phyloP scores from a whole-genome alignment of 768 basidiomycete genomes.

The Mycena amicta region DNA sequence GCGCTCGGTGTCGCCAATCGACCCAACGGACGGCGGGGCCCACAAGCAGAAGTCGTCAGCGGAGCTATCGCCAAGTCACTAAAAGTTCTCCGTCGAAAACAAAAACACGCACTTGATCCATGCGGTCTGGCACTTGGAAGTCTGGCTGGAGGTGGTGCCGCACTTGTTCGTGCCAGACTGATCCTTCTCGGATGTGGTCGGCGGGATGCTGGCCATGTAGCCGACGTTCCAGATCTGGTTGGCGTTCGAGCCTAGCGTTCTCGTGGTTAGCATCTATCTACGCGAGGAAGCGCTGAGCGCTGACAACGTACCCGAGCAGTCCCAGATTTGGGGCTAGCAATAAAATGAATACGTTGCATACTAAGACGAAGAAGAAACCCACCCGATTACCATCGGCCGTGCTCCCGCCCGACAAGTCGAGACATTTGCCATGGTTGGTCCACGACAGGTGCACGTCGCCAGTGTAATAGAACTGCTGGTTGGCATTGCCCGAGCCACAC shows the following conservation, averaged over 20 bases:
- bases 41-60: slow-evolving; percentile 72
- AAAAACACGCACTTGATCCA: slow-evolving; percentile 56
- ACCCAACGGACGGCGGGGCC: slow-evolving; percentile 52
- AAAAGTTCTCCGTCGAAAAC: slow-evolving; percentile 1
- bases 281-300: not conserved
- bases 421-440: slow-evolving; percentile 51
- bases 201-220: slow-evolving; percentile 44
- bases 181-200: slow-evolving; percentile 55
- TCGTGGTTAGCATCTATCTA: not conserved
- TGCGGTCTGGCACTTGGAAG: slow-evolving; percentile 71
- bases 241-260: slow-evolving; percentile 30
- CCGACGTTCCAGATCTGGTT: slow-evolving; percentile 60
- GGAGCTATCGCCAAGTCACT: slow-evolving; percentile 39
- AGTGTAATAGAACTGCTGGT: slow-evolving; percentile 53
- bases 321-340: slow-evolving; percentile 50
- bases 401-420: slow-evolving; percentile 48
- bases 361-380: slow-evolving; percentile 14
- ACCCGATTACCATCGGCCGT: slow-evolving; percentile 45
- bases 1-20: slow-evolving; percentile 70
- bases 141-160: slow-evolving; percentile 55
- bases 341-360: not conserved
- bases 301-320: slow-evolving; percentile 31
- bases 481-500: slow-evolving; percentile 42
- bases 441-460: slow-evolving; percentile 46
- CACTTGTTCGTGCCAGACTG: slow-evolving; percentile 73